phyloP scores from a whole-genome alignment of 2,329 filamentous ascomycete species.

The Sporothrix globosa region DNA sequence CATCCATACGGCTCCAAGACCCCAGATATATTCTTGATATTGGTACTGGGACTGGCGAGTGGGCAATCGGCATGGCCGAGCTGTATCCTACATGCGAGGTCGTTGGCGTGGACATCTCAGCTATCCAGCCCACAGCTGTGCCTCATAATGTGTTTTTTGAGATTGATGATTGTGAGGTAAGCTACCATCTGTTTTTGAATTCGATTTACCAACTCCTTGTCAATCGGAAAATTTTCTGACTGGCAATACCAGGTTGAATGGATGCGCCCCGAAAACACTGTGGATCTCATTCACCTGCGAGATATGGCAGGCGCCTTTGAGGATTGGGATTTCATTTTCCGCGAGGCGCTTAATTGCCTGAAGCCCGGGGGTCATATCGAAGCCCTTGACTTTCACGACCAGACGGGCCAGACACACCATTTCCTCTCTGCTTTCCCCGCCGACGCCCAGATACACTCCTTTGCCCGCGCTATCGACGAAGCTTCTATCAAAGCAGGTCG shows the following conservation, averaged over 20 bases:
- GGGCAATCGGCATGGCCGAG: conserved; percentile 59
- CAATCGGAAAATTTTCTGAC: neutral
- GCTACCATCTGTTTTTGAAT: neutral
- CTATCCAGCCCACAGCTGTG: conserved; percentile 60
- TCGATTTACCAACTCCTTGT: neutral
- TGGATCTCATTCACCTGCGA: conserved; percentile 62
- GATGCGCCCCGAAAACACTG: conserved; percentile 56
- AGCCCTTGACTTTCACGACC: conserved; percentile 49
- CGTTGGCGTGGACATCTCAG: conserved; percentile 62
- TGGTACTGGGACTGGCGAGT: conserved; percentile 61
- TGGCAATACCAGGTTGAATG: conserved; percentile 48
- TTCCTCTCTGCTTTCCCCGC: conserved; percentile 42
- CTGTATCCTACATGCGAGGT: conserved; percentile 58
- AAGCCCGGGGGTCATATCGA: conserved; percentile 59
- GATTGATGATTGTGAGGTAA: conserved; percentile 59
- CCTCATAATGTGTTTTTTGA: conserved; percentile 64
- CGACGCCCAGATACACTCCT: conserved; percentile 49
- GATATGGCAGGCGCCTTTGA: conserved; percentile 60
- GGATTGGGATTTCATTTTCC: conserved; percentile 60
- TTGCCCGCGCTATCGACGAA: conserved; percentile 39
- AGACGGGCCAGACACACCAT: conserved; percentile 43
- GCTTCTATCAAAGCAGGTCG: conserved; percentile 50
- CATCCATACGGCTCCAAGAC: conserved; percentile 44
- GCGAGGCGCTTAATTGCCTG: conserved; percentile 56
- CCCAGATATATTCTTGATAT: conserved; percentile 58